Percentiles rank a stretch among this genome's conserved stretches.
These are phyloP conservation scores for Fusarium abutilonis DNA, from an alignment of 2,329 filamentous ascomycete genomes.

Conservation along the genomic window DNA sequence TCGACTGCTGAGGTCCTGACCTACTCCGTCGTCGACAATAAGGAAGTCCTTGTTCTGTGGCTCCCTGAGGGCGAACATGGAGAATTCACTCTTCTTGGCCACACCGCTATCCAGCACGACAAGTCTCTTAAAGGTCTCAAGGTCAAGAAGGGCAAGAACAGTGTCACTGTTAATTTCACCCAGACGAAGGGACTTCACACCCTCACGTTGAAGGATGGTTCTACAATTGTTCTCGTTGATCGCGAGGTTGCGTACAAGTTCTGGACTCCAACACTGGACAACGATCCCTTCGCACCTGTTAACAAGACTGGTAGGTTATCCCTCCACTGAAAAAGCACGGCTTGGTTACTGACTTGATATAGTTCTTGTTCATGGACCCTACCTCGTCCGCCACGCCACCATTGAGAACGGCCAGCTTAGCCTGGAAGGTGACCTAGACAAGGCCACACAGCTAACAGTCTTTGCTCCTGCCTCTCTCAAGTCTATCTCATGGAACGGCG, in stretches of 20 bases:
- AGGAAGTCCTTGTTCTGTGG: slow-evolving; percentile 62
- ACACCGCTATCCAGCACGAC: slow-evolving; percentile 21
- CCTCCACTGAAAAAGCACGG: not conserved
- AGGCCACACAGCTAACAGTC: slow-evolving; percentile 55
- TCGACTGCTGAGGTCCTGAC: slow-evolving; percentile 66
- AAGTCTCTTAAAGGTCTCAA: slow-evolving; percentile 52
- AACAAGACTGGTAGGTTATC: slow-evolving; percentile 56
- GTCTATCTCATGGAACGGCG: slow-evolving; percentile 63
- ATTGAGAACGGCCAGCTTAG: slow-evolving; percentile 51
- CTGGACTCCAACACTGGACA: slow-evolving; percentile 63
- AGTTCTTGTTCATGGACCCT: slow-evolving; percentile 64
- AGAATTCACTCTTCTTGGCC: slow-evolving; percentile 61
- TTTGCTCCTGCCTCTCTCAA: slow-evolving; percentile 58
- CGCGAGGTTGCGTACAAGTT: slow-evolving; percentile 64
- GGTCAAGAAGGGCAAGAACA: slow-evolving; percentile 53
- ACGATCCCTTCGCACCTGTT: slow-evolving; percentile 56
- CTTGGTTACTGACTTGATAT: not conserved
- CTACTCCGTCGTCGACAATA: slow-evolving; percentile 58
- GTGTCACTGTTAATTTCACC: slow-evolving; percentile 58
- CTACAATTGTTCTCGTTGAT: slow-evolving; percentile 63
- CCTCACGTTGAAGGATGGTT: slow-evolving; percentile 57
- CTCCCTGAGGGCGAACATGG: slow-evolving; percentile 63
- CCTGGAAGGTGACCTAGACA: slow-evolving; percentile 58
- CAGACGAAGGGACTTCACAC: slow-evolving; percentile 60
- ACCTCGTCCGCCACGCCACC: slow-evolving; percentile 59